Evolutionary conservation across 139 green algal genomes (phyloP).

Genomic region (Micractinium conductrix): DNA sequence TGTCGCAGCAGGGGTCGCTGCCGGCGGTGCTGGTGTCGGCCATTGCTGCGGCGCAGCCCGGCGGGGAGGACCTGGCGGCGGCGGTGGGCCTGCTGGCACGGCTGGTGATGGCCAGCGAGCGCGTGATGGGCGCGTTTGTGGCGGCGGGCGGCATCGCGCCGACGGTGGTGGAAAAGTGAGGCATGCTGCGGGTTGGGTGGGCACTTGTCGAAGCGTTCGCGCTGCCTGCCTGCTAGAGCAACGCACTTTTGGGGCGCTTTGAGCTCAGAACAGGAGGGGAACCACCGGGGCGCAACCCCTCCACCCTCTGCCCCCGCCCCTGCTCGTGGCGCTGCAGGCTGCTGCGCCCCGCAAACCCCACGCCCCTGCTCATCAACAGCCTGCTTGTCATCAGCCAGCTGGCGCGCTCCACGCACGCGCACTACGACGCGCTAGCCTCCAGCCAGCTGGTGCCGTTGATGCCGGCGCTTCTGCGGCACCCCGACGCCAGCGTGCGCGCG

Average conservation of each 20-base stretch:
- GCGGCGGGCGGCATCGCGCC: constrained; percentile 57
- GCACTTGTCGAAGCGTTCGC: no score
- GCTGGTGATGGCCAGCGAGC: constrained; percentile 42
- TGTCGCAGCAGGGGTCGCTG: not conserved
- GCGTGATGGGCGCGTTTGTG: constrained; percentile 36
- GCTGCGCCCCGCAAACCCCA: constrained; percentile 42
- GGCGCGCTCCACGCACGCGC: constrained; percentile 47
- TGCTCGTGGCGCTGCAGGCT: constrained; percentile 41
- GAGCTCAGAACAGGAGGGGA: no score
- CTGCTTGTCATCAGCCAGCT: constrained; percentile 77
- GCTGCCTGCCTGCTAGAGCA: no score
- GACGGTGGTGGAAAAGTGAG: constrained; percentile 51
- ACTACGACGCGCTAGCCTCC: constrained; percentile 49
- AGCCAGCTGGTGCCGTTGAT: constrained; percentile 38
- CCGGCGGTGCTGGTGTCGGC: constrained; percentile 1
- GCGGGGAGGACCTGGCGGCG: constrained; percentile 14
- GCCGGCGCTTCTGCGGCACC: constrained; percentile 65
- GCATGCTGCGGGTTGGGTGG: no score
- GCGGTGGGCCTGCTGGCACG: constrained; percentile 42
- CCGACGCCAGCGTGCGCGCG: constrained; percentile 79
- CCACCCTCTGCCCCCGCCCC: no score
- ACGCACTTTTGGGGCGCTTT: no score
- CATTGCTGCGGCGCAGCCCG: not conserved
- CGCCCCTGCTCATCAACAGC: constrained; percentile 60
- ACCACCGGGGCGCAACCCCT: no score